Base-by-base conservation (phyloP, 306 rosid species). In the Cicer arietinum region DNA sequence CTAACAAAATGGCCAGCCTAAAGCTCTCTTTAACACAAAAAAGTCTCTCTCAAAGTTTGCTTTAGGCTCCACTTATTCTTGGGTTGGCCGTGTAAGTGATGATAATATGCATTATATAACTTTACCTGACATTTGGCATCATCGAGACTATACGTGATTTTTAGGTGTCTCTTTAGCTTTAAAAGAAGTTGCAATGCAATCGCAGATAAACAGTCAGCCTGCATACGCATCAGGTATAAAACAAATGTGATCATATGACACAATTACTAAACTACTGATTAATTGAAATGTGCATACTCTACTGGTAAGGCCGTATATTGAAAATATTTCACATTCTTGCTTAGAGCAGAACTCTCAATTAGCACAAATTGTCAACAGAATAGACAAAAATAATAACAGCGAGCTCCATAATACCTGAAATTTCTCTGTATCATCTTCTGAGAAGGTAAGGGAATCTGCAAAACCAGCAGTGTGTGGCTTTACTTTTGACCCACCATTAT, bases 121-220 rank as follows among this genome's bases (percentile, higher is more conserved):
- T 22, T 61, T 88, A 92, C 98, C 98, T 95, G 99, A 83, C 99
- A 95, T 61, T 98, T 88, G 1, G 85, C 89, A 82, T 95, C 97
- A 46, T 95, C 83, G 48, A 95, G 87, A 87, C 92, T 79, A 74
- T 92, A 90, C 74, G 85, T 77, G 62, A 95, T 90, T 81, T 95
- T 95, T 18, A 95, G 90, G 80, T 95, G 97, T 75, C 98, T 95
- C 87, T 95, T 95, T 48, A 95, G 87, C 86, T 88, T 95, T 85
- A 95, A 77, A 74, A 95, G 98, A 79, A 95, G 96, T 85, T 95
- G 99, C 88, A 95, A 73, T 7, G 97, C 90, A 79, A 84, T 82
- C 17, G 97, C 98, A 0, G 91, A 82, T 45, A 92, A 82, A 80
- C 98, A 92, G 79, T 88, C 97, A 5, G 77, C 89, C 97, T 94